Percentiles rank a stretch among this genome's conserved stretches.
These are phyloP conservation scores for Pistacia vera DNA, from an alignment of 345 rosid species.

Conservation along the genomic window DNA sequence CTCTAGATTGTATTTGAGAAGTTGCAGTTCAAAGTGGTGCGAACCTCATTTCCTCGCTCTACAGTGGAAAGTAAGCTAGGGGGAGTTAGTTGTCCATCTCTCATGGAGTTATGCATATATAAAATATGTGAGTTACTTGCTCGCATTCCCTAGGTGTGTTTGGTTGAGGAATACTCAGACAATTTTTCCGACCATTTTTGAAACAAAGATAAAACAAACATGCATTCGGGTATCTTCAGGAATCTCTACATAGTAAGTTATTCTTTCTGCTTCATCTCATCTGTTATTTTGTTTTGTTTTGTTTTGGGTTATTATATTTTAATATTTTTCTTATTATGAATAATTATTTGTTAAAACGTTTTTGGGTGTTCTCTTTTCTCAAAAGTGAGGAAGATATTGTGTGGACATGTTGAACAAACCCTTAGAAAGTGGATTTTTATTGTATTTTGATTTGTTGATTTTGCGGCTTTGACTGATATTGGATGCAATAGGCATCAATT, in stretches of 20 bases:
- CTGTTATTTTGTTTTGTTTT: neutral
- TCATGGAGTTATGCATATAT: slow-evolving; percentile 30
- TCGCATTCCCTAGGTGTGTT: neutral
- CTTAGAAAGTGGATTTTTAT: slow-evolving; percentile 34
- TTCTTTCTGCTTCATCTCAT: slow-evolving; percentile 7
- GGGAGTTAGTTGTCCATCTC: slow-evolving; percentile 23
- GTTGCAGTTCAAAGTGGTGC: slow-evolving; percentile 30
- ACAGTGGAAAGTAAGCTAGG: slow-evolving; percentile 16
- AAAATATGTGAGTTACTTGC: slow-evolving; percentile 26
- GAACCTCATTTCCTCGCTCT: slow-evolving; percentile 19
- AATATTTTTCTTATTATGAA: neutral
- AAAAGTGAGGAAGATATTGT: slow-evolving; percentile 31
- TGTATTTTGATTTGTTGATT: slow-evolving; percentile 7
- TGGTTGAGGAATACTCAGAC: slow-evolving; percentile 21
- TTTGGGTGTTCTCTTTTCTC: slow-evolving; percentile 6
- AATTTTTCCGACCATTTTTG: slow-evolving; percentile 2
- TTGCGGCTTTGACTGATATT: slow-evolving; percentile 6
- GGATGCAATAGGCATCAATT: neutral
- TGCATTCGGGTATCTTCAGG: slow-evolving; percentile 39
- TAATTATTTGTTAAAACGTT: neutral
- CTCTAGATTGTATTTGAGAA: slow-evolving; percentile 20
- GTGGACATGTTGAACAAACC: slow-evolving; percentile 33
- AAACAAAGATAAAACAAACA: neutral
- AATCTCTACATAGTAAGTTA: slow-evolving; percentile 41
- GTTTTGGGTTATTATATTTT: slow-evolving; percentile 3